These are phyloP conservation scores for Diophrys sp. DNA, from an alignment of 73 alveolate genomes.

Conservation along the genomic window DNA sequence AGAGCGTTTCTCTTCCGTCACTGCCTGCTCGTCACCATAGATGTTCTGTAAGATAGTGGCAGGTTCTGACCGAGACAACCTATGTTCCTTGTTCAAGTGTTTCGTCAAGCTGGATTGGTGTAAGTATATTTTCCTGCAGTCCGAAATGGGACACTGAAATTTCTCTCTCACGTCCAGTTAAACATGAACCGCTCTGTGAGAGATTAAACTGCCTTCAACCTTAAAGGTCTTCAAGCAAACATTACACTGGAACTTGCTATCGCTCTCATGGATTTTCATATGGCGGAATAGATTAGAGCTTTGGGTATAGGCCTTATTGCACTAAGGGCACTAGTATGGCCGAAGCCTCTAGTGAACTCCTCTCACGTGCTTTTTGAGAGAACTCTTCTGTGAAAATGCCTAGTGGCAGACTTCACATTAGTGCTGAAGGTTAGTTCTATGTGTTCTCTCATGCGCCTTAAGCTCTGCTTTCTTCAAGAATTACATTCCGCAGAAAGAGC, in stretches of 20 bases:
- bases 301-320: not conserved
- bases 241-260: not conserved
- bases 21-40: not conserved
- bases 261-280: not conserved
- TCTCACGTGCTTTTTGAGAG: not conserved
- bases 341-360: not conserved
- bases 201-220: not conserved
- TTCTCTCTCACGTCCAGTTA: not conserved
- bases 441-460: not conserved
- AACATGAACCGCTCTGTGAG: not conserved
- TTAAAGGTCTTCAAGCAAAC: not conserved
- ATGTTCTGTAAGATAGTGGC: not conserved
- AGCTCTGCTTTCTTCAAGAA: constrained; percentile 1
- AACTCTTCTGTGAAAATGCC: not conserved
- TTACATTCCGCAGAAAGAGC: not conserved
- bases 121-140: not conserved
- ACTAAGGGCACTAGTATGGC: not conserved
- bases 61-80: not conserved
- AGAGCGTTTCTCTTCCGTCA: not conserved
- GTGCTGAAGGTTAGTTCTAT: not conserved
- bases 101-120: not conserved
- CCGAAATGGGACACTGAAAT: not conserved
- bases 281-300: not conserved
- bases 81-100: constrained; percentile 1
- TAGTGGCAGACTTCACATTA: not conserved